Percentiles rank a stretch among this genome's conserved stretches.
phyloP scores from a whole-genome alignment of 208 protist genomes.

The Naegleria gruberi region DNA sequence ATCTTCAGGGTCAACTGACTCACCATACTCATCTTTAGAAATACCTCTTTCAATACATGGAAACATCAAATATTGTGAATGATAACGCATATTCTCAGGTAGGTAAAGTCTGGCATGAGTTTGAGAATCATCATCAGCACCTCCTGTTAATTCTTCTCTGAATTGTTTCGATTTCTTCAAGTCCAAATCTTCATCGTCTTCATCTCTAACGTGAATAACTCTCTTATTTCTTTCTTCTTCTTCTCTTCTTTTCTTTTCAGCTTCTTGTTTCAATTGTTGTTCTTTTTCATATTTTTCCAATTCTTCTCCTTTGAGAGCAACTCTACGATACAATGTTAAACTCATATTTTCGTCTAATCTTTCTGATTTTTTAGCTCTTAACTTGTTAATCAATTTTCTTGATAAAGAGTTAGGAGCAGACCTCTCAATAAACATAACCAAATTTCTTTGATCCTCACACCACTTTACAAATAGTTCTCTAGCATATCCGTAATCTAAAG shows the following conservation, averaged over 20 bases:
- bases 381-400: constrained; percentile 30
- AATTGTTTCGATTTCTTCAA: neutral
- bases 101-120: constrained; percentile 18
- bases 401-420: constrained; percentile 19
- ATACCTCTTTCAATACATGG: constrained; percentile 25
- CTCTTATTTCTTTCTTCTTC: constrained; percentile 2
- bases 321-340: neutral
- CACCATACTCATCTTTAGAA: constrained; percentile 35
- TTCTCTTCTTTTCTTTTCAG: neutral
- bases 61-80: constrained; percentile 37
- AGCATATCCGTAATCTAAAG: constrained; percentile 35
- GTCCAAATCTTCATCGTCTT: constrained; percentile 2
- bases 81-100: constrained; percentile 19
- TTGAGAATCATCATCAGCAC: neutral
- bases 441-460: constrained; percentile 39
- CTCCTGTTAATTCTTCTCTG: neutral
- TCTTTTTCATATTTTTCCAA: constrained; percentile 7
- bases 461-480: constrained; percentile 53
- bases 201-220: constrained; percentile 20
- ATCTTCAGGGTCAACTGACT: constrained; percentile 19
- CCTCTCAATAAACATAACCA: constrained; percentile 47
- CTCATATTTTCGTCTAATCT: neutral
- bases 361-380: neutral
- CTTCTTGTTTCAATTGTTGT: neutral
- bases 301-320: constrained; percentile 20